These are phyloP conservation scores for Saccharomyces hybrid DNA, from an alignment of 1,139 yeast genomes.

Conservation along the genomic window DNA sequence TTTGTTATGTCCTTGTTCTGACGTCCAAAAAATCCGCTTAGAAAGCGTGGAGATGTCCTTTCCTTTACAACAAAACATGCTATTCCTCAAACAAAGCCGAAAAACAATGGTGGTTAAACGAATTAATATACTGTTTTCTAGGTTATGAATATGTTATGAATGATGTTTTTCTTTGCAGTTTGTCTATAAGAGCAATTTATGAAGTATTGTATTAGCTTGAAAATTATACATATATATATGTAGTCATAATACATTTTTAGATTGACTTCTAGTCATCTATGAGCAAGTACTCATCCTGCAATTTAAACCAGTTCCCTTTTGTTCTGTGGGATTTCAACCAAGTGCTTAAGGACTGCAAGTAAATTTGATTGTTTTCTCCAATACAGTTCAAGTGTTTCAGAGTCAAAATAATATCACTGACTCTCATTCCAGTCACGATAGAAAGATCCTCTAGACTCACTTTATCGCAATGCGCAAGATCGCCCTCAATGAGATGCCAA, in stretches of 20 bases:
- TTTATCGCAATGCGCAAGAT: slow-evolving; percentile 24
- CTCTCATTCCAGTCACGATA: slow-evolving; percentile 57
- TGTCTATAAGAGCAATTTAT: background rate
- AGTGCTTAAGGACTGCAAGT: slow-evolving; percentile 12
- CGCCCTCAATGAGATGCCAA: slow-evolving; percentile 37
- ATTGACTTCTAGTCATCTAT: slow-evolving; percentile 18
- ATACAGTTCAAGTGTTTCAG: slow-evolving; percentile 55
- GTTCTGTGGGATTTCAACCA: slow-evolving; percentile 12
- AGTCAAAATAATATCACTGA: slow-evolving; percentile 59
- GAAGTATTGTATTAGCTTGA: background rate
- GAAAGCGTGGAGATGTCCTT: background rate
- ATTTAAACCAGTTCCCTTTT: slow-evolving; percentile 17
- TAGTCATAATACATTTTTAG: background rate
- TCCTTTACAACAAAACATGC: background rate
- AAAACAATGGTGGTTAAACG: no score
- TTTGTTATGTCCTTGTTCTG: background rate
- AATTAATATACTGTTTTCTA: no score
- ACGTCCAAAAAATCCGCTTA: background rate
- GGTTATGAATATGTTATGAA: no score
- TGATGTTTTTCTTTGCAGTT: background rate
- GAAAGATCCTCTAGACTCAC: slow-evolving; percentile 49
- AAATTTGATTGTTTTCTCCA: slow-evolving; percentile 18
- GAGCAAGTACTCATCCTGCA: slow-evolving; percentile 25
- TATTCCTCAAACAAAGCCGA: background rate
- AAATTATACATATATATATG: background rate